phyloP scores from a whole-genome alignment of 441 rosid species.

The Isatis lusitanica region DNA sequence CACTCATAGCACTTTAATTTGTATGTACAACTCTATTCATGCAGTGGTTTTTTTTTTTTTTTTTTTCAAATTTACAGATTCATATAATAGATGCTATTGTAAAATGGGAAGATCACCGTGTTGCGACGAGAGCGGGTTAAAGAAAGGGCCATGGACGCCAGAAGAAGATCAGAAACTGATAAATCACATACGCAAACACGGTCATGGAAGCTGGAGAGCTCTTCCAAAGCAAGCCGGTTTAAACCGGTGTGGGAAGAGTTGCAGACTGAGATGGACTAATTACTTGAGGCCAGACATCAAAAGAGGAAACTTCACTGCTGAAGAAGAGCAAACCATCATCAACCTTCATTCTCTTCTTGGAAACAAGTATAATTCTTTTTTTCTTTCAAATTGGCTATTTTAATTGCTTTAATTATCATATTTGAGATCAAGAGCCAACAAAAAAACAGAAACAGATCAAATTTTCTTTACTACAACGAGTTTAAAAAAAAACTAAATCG shows the following conservation, averaged over 20 bases:
- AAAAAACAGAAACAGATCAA: background rate
- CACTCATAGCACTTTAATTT: background rate
- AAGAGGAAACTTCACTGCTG: slow-evolving; percentile 50
- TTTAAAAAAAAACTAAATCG: background rate
- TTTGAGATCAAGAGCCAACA: background rate
- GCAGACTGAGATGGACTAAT: slow-evolving; percentile 51
- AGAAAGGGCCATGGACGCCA: slow-evolving; percentile 57
- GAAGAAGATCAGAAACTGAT: slow-evolving; percentile 48
- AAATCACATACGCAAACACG: slow-evolving; percentile 40
- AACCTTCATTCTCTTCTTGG: slow-evolving; percentile 52
- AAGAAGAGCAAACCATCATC: slow-evolving; percentile 50
- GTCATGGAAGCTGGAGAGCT: slow-evolving; percentile 57
- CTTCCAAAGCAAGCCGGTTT: slow-evolving; percentile 50
- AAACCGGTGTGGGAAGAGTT: slow-evolving; percentile 55
- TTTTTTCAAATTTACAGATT: background rate
- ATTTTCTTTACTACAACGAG: background rate
- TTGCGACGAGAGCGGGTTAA: slow-evolving; percentile 37
- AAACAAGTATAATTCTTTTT: slow-evolving; percentile 40
- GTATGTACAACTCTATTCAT: background rate
- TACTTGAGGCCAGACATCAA: slow-evolving; percentile 54
- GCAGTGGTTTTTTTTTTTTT: background rate
- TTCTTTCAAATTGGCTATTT: background rate
- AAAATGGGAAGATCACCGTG: slow-evolving; percentile 39
- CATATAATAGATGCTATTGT: background rate
- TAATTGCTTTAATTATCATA: background rate